Percentiles rank a stretch among this genome's conserved stretches.
These are phyloP conservation scores for Falciphora oryzae DNA, from an alignment of 2,329 filamentous ascomycete species.

Conservation along the genomic window DNA sequence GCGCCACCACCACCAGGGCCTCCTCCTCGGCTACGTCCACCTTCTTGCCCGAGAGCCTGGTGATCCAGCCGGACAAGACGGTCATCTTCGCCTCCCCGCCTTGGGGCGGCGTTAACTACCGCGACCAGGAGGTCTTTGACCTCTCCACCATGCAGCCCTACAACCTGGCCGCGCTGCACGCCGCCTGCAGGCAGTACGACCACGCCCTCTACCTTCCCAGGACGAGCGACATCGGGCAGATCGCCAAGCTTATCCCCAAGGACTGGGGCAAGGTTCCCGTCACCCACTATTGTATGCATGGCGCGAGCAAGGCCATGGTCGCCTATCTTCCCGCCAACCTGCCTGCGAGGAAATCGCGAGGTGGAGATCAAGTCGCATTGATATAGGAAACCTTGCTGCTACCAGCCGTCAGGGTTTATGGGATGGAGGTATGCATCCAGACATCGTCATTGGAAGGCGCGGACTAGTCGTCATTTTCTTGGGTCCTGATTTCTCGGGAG, in stretches of 20 bases:
- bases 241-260: constrained; percentile 53
- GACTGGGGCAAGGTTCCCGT: constrained; percentile 58
- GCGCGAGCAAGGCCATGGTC: constrained; percentile 79
- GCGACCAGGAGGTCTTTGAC: constrained; percentile 67
- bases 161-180: constrained; percentile 56
- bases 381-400: too few species aligned
- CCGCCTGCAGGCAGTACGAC: constrained; percentile 52
- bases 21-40: constrained; percentile 27
- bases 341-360: not conserved
- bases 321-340: constrained; percentile 45
- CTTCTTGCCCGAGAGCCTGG: constrained; percentile 22
- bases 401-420: too few species aligned
- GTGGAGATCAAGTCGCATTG: not conserved
- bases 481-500: too few species aligned
- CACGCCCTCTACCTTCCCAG: constrained; percentile 79
- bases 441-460: too few species aligned
- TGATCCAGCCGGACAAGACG: constrained; percentile 34
- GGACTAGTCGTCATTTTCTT: not conserved
- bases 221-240: constrained; percentile 74
- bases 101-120: constrained; percentile 54
- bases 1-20: constrained; percentile 9
- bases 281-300: constrained; percentile 86
- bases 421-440: too few species aligned
- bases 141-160: constrained; percentile 86
- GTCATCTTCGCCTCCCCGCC: constrained; percentile 54